These are phyloP conservation scores for Holtermanniella nyarrowii DNA, from an alignment of 768 basidiomycete species.

Conservation along the genomic window DNA sequence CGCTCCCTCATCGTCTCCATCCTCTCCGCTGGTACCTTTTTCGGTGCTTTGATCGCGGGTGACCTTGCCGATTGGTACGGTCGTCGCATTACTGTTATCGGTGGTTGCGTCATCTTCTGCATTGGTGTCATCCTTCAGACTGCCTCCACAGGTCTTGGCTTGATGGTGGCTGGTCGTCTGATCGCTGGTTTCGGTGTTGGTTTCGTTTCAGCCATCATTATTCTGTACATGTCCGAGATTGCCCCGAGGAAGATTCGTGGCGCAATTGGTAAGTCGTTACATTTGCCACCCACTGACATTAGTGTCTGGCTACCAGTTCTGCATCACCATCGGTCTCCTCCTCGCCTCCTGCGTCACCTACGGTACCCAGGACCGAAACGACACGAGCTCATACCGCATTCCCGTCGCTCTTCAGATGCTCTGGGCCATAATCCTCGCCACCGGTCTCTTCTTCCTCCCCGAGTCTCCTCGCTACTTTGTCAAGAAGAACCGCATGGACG, in stretches of 20 bases:
- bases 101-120: slow-evolving; percentile 32
- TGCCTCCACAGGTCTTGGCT: slow-evolving; percentile 34
- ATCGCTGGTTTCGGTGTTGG: slow-evolving; percentile 33
- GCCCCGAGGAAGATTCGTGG: slow-evolving; percentile 41
- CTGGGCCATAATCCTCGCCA: slow-evolving; percentile 36
- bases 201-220: slow-evolving; percentile 31
- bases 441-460: slow-evolving; percentile 40
- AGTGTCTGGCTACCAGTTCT: slow-evolving; percentile 42
- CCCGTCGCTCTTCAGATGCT: slow-evolving; percentile 40
- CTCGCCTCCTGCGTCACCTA: slow-evolving; percentile 40
- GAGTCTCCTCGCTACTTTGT: slow-evolving; percentile 43
- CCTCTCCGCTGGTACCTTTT: slow-evolving; percentile 43
- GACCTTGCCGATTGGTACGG: slow-evolving; percentile 42
- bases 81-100: slow-evolving; percentile 36
- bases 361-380: slow-evolving; percentile 36
- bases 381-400: slow-evolving; percentile 39
- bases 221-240: slow-evolving; percentile 40
- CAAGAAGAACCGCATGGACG: slow-evolving; percentile 36
- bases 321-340: slow-evolving; percentile 42
- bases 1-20: slow-evolving; percentile 42
- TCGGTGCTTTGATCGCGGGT: slow-evolving; percentile 43
- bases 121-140: slow-evolving; percentile 36
- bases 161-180: slow-evolving; percentile 38
- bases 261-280: no score
- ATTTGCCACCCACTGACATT: no score